Conservation (phyloP, 139 green algal genomes). For the Chlorella vulgaris region DNA sequence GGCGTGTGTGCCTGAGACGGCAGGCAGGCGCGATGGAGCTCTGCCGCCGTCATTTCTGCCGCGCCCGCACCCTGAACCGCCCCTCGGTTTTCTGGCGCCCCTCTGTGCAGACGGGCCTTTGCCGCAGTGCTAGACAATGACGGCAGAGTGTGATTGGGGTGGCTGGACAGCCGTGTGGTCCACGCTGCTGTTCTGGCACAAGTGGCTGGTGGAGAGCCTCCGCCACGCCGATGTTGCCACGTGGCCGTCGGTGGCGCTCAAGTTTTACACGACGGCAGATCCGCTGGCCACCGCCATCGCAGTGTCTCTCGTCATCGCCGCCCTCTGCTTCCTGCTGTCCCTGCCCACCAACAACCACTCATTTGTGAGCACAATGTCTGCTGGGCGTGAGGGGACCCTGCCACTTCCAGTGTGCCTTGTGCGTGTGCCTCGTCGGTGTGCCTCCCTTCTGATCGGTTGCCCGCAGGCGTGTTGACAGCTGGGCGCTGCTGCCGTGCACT, state of each 20-base stretch:
- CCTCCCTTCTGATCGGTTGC: neutral
- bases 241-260: neutral
- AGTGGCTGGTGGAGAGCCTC: neutral
- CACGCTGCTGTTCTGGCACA: neutral
- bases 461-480: neutral
- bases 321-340: neutral
- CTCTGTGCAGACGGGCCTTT: no score
- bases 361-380: constrained; percentile 11
- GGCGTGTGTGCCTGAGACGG: no score
- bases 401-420: neutral
- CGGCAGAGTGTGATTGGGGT: no score
- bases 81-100: no score
- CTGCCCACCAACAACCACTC: constrained; percentile 35
- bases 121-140: neutral
- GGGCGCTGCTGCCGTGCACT: neutral
- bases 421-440: neutral
- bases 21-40: no score
- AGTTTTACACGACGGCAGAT: constrained; percentile 10
- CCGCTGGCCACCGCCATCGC: constrained; percentile 2
- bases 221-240: neutral
- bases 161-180: neutral
- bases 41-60: no score
- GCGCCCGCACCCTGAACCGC: neutral
- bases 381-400: no score
- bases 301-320: neutral